Base-by-base conservation (phyloP, 805 yeast species). In the Pichia cephalocereana region DNA sequence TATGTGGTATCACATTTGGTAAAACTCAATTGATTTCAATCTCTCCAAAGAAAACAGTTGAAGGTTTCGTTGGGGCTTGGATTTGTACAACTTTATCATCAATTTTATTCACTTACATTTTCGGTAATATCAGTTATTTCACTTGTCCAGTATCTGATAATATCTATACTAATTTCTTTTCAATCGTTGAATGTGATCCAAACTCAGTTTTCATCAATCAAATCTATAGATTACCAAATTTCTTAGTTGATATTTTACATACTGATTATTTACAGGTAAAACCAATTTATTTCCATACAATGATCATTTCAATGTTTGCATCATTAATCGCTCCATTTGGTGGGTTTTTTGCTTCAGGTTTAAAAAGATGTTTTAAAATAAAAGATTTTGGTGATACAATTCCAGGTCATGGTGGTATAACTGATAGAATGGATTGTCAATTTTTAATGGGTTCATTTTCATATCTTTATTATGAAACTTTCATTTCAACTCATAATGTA, bases 61-160 rank as follows among this genome's bases (percentile, higher is more conserved):
- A 93, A 70, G 99, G 99, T 3, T 93, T 93, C 60, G 69, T 91
- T 44, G 99, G 99, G 46, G 99, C 98, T 17, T 93, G 99, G 99
- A 67, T 88, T 43, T 91, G 93, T 62, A 93, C 99, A 10, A 82
- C 86, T 8, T 52, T 85, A 36, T 80, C 86, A 53, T 87, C 91
- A 1, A 67, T 87, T 28, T 46, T 81, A 8, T 72, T 89, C 46
- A 76, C 95, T 2, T 76, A 77, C 56, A 61, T 83, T 46, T 71
- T 89, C 53, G 71, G 84, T 38, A 75, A 78, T 45, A 81, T 79
- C 55, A 76, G 76, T 59, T 93, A 83, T 66, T 70, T 93, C 72
- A 86, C 85, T 52, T 93, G 99, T 65, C 98, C 98, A 11, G 89
- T 89, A 34, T 52, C 57, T 15, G 72, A 71, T 38, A 46, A 51